Percentiles rank a stretch among this genome's conserved stretches.
phyloP scores from a whole-genome alignment of 306 rosid genomes.

The Gleditsia sinensis region DNA sequence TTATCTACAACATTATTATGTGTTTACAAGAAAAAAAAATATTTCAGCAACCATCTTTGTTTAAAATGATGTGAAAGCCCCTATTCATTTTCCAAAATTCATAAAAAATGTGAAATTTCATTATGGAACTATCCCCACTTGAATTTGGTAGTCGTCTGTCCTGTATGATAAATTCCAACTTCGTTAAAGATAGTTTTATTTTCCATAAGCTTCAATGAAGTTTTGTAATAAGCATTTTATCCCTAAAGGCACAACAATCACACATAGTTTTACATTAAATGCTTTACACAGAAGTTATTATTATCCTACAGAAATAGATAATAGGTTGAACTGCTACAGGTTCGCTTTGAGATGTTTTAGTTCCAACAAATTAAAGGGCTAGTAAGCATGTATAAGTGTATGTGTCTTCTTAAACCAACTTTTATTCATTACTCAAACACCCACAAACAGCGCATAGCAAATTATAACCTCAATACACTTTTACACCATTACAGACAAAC shows the following conservation, averaged over 20 bases:
- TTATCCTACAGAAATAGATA: conserved; percentile 3
- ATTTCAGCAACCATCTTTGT: neutral
- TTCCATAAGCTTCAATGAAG: neutral
- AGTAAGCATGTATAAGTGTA: neutral
- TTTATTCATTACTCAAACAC: neutral
- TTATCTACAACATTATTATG: neutral
- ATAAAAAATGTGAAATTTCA: neutral
- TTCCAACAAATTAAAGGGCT: neutral
- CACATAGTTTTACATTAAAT: neutral
- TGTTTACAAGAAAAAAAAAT: too few species aligned
- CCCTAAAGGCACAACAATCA: neutral
- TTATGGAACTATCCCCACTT: neutral
- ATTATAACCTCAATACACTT: neutral
- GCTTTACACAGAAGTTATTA: neutral
- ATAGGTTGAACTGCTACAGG: neutral
- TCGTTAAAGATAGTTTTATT: neutral
- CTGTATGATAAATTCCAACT: neutral
- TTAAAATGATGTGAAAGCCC: neutral
- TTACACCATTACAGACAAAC: neutral
- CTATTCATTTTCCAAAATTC: neutral
- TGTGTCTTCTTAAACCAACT: neutral
- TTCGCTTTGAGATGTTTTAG: neutral
- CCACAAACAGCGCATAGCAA: neutral
- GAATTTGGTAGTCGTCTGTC: neutral
- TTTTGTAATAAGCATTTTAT: neutral